Percentiles rank a stretch among this genome's conserved stretches.
Evolutionary conservation across 495 filamentous ascomycete genomes (phyloP).

Genomic region (Evernia prunastri): DNA sequence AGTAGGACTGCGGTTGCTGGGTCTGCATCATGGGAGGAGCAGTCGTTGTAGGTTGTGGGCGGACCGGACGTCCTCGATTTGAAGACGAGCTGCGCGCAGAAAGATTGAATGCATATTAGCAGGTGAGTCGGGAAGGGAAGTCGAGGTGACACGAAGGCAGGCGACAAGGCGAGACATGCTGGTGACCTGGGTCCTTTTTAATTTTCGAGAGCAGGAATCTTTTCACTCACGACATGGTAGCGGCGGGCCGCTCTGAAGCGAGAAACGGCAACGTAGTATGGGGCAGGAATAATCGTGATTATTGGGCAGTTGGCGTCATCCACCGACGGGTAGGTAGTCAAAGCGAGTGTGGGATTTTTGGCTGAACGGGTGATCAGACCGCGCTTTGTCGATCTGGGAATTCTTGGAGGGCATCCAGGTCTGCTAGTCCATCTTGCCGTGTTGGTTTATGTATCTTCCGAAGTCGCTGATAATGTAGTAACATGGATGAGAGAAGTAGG

Average conservation of each 20-base stretch:
- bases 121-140: background rate
- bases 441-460: slow-evolving; percentile 14
- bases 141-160: slow-evolving; percentile 4
- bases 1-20: slow-evolving; percentile 36
- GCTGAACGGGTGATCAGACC: slow-evolving; percentile 16
- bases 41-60: slow-evolving; percentile 16
- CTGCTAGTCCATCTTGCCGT: slow-evolving; percentile 16
- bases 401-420: slow-evolving; percentile 11
- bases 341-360: slow-evolving; percentile 15
- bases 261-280: slow-evolving; percentile 20
- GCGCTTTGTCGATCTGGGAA: slow-evolving; percentile 13
- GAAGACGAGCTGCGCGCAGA: slow-evolving; percentile 15
- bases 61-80: slow-evolving; percentile 19
- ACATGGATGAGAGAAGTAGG: slow-evolving; percentile 16
- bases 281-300: slow-evolving; percentile 10
- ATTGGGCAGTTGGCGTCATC: slow-evolving; percentile 26
- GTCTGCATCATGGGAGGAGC: slow-evolving; percentile 34
- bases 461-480: slow-evolving; percentile 11
- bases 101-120: slow-evolving; percentile 14
- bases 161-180: slow-evolving; percentile 12
- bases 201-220: slow-evolving; percentile 3
- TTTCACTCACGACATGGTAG: slow-evolving; percentile 49
- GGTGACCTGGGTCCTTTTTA: too few relatives aligned
- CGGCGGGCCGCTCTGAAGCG: slow-evolving; percentile 24
- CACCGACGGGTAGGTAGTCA: slow-evolving; percentile 21